Conservation (phyloP, 257 asterid genomes). For the Voacanga thouarsii region DNA sequence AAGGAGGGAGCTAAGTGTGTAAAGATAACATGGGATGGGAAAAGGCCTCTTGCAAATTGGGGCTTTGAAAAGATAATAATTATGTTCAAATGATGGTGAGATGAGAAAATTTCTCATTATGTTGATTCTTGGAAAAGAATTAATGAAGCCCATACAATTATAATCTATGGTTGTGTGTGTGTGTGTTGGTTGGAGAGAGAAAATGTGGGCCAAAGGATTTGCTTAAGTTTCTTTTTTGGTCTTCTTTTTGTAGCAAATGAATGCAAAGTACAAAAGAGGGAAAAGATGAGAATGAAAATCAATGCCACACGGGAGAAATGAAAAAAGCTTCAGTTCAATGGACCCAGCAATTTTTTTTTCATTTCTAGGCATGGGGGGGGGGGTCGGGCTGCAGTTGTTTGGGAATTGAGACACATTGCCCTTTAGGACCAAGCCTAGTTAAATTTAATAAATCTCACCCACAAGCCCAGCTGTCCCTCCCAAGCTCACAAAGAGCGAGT, state of each 20-base stretch:
- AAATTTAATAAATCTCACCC: slow-evolving; percentile 2
- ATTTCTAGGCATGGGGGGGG: neutral
- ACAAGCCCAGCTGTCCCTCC: slow-evolving; percentile 29
- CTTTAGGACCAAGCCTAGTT: slow-evolving; percentile 19
- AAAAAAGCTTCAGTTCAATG: slow-evolving; percentile 10
- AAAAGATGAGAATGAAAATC: slow-evolving; percentile 36
- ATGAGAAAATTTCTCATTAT: neutral
- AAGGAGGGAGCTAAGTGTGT: slow-evolving; percentile 6
- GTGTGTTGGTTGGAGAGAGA: slow-evolving; percentile 21
- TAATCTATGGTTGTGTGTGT: slow-evolving; percentile 7
- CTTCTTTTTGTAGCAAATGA: slow-evolving; percentile 16
- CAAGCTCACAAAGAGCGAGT: slow-evolving; percentile 11
- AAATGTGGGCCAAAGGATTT: slow-evolving; percentile 29
- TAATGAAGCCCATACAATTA: slow-evolving; percentile 28
- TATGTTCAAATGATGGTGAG: slow-evolving; percentile 24
- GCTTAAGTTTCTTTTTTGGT: slow-evolving; percentile 14
- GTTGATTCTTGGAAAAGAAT: neutral
- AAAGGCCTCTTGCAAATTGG: neutral
- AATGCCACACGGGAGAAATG: slow-evolving; percentile 30
- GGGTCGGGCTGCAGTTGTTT: neutral
- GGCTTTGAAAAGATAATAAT: neutral
- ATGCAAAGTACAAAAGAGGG: slow-evolving; percentile 27
- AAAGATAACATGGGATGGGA: slow-evolving; percentile 3
- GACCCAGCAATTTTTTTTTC: slow-evolving; percentile 22
- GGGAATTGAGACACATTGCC: slow-evolving; percentile 9